phyloP scores from a whole-genome alignment of 1,284 basidiomycete genomes.

The Tylopilus orsonianus region DNA sequence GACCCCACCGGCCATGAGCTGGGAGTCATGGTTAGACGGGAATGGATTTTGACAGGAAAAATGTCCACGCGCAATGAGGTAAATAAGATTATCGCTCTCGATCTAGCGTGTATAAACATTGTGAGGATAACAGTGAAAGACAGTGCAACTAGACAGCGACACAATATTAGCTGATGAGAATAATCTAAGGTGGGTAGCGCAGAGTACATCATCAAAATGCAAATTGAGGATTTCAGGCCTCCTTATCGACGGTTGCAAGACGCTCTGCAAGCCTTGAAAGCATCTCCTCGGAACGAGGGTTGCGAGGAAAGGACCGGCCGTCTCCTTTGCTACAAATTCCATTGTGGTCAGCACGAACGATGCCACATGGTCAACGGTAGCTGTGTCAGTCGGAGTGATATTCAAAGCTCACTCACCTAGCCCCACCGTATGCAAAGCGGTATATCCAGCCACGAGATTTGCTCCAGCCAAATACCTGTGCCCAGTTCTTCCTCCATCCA shows the following conservation, averaged over 20 bases:
- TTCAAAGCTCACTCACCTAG: slow-evolving; percentile 46
- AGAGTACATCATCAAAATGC: neutral
- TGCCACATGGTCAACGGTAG: neutral
- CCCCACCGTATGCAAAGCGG: slow-evolving; percentile 58
- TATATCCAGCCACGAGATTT: slow-evolving; percentile 49
- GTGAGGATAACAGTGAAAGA: too few relatives aligned
- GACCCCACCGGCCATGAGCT: neutral
- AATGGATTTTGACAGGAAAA: too few relatives aligned
- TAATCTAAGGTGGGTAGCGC: neutral
- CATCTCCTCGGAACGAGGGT: slow-evolving; percentile 63
- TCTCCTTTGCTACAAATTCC: slow-evolving; percentile 53
- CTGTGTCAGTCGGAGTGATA: neutral
- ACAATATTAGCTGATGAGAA: too few relatives aligned
- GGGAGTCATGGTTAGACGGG: too few relatives aligned
- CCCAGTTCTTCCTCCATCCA: slow-evolving; percentile 73
- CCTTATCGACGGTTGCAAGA: slow-evolving; percentile 55
- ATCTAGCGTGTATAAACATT: too few relatives aligned
- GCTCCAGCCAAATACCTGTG: slow-evolving; percentile 62
- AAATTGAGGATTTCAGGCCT: slow-evolving; percentile 26
- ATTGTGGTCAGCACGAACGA: slow-evolving; percentile 7
- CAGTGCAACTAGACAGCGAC: too few relatives aligned
- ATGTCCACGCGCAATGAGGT: too few relatives aligned
- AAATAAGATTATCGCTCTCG: too few relatives aligned
- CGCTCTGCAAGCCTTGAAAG: slow-evolving; percentile 59
- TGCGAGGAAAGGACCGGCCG: slow-evolving; percentile 63